phyloP scores from a whole-genome alignment of 1,284 basidiomycete genomes.

The Neolentinus lepideus region DNA sequence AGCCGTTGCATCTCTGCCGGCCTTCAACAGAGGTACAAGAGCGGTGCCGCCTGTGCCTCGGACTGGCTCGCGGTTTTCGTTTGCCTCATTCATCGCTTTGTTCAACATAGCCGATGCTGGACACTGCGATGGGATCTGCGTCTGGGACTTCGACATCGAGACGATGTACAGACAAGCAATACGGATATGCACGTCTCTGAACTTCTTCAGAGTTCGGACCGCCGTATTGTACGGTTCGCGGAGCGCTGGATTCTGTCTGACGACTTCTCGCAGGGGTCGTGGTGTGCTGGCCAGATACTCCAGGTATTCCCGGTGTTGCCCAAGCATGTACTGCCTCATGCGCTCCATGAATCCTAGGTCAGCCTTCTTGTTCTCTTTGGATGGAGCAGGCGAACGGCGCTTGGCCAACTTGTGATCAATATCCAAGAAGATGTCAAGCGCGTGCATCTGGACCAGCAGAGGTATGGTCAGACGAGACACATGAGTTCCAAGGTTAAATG shows the following conservation, averaged over 20 bases:
- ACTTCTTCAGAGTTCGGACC: constrained; percentile 69
- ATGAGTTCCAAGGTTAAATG: background rate
- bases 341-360: constrained; percentile 74
- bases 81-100: constrained; percentile 33
- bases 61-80: constrained; percentile 37
- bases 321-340: constrained; percentile 79
- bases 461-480: background rate
- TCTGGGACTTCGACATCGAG: constrained; percentile 52
- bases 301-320: constrained; percentile 67
- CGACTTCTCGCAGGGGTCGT: constrained; percentile 52
- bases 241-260: constrained; percentile 45
- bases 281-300: constrained; percentile 39
- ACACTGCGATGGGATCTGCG: constrained; percentile 36
- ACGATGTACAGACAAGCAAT: constrained; percentile 85
- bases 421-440: constrained; percentile 75
- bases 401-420: constrained; percentile 78
- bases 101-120: constrained; percentile 50
- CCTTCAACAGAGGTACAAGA: constrained; percentile 76
- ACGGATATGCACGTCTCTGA: constrained; percentile 86
- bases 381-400: constrained; percentile 63
- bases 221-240: constrained; percentile 75
- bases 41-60: constrained; percentile 87
- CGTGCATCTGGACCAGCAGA: constrained; percentile 48
- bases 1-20: constrained; percentile 80
- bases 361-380: constrained; percentile 53